These are phyloP conservation scores for Podospora didyma DNA, from an alignment of 495 filamentous ascomycete genomes.

Conservation along the genomic window DNA sequence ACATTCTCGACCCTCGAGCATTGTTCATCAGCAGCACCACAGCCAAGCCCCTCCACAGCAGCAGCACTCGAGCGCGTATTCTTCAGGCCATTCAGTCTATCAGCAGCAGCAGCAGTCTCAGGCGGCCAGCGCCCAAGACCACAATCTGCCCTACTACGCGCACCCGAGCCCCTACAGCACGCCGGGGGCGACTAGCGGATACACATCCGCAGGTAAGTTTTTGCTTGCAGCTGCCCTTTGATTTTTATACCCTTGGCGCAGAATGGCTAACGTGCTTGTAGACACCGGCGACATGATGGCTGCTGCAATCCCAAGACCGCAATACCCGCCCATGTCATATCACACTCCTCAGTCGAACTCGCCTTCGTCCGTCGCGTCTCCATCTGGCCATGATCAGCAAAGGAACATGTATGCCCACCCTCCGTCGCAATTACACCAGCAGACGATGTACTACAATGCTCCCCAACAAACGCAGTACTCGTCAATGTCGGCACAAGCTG, in stretches of 20 bases:
- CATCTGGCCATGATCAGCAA: constrained; percentile 84
- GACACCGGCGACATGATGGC: constrained; percentile 93
- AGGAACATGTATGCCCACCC: constrained; percentile 80
- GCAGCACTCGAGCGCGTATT: constrained; percentile 56
- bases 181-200: constrained; percentile 63
- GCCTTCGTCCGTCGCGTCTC: constrained; percentile 90
- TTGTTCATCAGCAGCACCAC: constrained; percentile 64
- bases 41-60: constrained; percentile 42
- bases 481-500: constrained; percentile 60
- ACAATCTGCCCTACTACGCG: constrained; percentile 59
- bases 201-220: constrained; percentile 74
- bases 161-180: constrained; percentile 73
- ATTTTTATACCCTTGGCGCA: neutral
- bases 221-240: constrained; percentile 17
- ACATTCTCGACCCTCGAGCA: constrained; percentile 59
- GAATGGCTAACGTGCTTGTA: constrained; percentile 37
- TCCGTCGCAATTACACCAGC: constrained; percentile 70
- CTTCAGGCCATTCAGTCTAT: constrained; percentile 45
- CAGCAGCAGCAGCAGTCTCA: constrained; percentile 36
- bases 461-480: constrained; percentile 59
- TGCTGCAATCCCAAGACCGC: constrained; percentile 75
- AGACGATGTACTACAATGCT: constrained; percentile 65
- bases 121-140: constrained; percentile 54
- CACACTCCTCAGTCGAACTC: constrained; percentile 95
- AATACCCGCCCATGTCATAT: constrained; percentile 85